Evolutionary conservation across 2,329 filamentous ascomycete genomes (phyloP), one percentile per base, ranked within the genome.

Genomic region (Calonectria pteridis): DNA sequence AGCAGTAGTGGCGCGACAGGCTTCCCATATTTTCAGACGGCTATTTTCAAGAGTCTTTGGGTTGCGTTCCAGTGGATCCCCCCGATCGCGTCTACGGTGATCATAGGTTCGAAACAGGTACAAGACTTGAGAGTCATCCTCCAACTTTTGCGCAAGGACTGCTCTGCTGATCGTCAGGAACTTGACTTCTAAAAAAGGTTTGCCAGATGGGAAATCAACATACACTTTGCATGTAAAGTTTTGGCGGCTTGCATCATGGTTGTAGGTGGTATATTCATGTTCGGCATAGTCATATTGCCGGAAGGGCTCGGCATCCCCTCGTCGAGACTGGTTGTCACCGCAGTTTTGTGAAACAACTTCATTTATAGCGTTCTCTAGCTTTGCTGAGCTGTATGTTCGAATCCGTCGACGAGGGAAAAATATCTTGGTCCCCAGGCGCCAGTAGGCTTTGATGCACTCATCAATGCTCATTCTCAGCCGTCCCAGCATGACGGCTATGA

Each of bases 151-250:
- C 14, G 63, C 46, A 20, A 66, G 43, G 5, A 66, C 18, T 3
- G 43, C 63, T 11, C 63, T 66, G 37, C 6, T 13, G 9, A 23
- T 11, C n/a, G 43, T 46, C 11, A 46, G n/a, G 14, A 18, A 5
- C 26, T 43, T 23, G 33, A 7, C 26, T 4, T 23, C 6, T 43
- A 14, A n/a, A 7, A 29, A 1, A 3, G 2, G 7, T 18, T 2
- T 4, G 13, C 9, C 1, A 20, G 2, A 28, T 9, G 4, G 6
- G 13, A 53, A 20, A 14, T 14, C 7, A 20, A 29, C 63, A 37
- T 26, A 66, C 63, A 66, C 63, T 14, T 66, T 66, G 14, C 63
- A 66, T 9, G 63, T 51, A 66, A 20, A 37, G 18, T 66, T 66
- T 16, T 40, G 43, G 10, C 37, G 35, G n/a, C 43, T n/a, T 26